phyloP scores from a whole-genome alignment of 345 rosid species.

The Eucalyptus lansdowneana region DNA sequence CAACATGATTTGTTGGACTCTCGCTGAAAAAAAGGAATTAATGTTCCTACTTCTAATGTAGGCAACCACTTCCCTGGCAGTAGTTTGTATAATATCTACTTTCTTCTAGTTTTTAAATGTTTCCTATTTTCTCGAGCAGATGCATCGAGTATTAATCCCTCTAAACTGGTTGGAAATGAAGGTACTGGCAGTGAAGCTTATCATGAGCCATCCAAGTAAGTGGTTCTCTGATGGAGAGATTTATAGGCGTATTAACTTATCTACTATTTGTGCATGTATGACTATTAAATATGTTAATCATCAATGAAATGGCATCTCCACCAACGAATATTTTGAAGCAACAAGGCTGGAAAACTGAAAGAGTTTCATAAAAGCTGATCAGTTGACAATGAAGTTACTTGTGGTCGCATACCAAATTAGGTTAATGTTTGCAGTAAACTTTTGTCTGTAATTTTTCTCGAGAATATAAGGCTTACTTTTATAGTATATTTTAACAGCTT shows the following conservation, averaged over 20 bases:
- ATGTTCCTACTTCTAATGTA: background rate
- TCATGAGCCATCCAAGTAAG: constrained; percentile 14
- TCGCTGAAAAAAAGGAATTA: background rate
- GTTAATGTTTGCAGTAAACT: no score
- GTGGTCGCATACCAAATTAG: background rate
- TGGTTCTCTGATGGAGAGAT: background rate
- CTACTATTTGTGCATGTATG: background rate
- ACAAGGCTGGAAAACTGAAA: background rate
- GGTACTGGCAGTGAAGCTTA: background rate
- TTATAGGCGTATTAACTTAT: background rate
- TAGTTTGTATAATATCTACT: background rate
- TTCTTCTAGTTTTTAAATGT: background rate
- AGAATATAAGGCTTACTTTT: background rate
- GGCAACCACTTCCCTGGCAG: background rate
- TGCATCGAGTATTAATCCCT: background rate
- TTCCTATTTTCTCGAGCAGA: background rate
- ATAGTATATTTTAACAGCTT: background rate
- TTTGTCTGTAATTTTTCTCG: no score
- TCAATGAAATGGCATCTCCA: background rate
- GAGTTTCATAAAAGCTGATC: background rate
- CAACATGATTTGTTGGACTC: no score
- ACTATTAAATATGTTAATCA: background rate
- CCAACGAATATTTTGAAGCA: background rate
- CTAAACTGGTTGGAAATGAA: background rate
- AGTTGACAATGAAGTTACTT: background rate